Conservation (phyloP, 352 stramenopile genomes). For the Pythium angustatum region DNA sequence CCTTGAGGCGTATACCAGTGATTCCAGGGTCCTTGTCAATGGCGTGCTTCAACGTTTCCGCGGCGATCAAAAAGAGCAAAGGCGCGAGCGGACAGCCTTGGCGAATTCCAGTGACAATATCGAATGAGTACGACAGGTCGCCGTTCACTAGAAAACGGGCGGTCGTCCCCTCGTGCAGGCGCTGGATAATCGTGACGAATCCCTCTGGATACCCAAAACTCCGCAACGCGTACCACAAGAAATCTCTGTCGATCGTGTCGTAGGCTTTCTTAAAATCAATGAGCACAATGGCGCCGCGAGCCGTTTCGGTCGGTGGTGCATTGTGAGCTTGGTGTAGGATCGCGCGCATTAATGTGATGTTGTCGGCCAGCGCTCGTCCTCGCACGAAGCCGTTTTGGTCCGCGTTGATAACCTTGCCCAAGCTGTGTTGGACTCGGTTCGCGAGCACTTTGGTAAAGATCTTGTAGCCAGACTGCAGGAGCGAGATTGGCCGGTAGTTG, state of each 20-base stretch:
- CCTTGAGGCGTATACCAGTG: no score
- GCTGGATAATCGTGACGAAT: slow-evolving; percentile 12
- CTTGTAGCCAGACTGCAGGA: slow-evolving; percentile 30
- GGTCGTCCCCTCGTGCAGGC: slow-evolving; percentile 9
- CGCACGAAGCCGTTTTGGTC: slow-evolving; percentile 35
- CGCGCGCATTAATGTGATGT: slow-evolving; percentile 11
- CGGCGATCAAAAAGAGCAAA: slow-evolving; percentile 27
- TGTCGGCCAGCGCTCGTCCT: background rate
- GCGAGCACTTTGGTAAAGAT: slow-evolving; percentile 27
- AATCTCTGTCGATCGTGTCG: background rate
- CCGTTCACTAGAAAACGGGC: slow-evolving; percentile 19
- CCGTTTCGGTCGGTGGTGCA: background rate
- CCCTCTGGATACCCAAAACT: background rate
- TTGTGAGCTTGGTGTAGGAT: background rate
- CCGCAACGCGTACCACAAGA: background rate
- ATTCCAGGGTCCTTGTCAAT: slow-evolving; percentile 5
- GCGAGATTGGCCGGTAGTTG: slow-evolving; percentile 33
- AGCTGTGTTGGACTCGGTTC: slow-evolving; percentile 1
- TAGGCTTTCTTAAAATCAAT: background rate
- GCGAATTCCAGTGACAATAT: slow-evolving; percentile 19
- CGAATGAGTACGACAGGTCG: background rate
- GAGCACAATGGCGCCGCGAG: background rate
- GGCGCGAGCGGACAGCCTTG: slow-evolving; percentile 29
- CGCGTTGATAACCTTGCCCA: slow-evolving; percentile 10
- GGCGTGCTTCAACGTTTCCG: slow-evolving; percentile 13